A percentile compares a stretch with the other conserved stretches of the same genome.
These are phyloP conservation scores for Colletotrichum abscissum DNA, from an alignment of 2,329 filamentous ascomycete genomes.

Conservation along the genomic window DNA sequence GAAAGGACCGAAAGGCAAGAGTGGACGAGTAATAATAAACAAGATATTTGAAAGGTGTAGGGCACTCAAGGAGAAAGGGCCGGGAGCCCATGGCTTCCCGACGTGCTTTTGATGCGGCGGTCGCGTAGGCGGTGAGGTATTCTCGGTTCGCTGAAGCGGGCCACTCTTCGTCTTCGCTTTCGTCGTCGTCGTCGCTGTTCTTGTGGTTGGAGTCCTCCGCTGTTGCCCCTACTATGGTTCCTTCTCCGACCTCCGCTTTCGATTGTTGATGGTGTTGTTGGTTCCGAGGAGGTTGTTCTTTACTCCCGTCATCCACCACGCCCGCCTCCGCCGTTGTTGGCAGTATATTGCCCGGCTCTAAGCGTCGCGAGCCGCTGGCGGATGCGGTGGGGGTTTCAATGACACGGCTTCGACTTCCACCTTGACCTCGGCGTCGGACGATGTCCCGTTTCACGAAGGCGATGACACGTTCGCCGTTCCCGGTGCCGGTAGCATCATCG, in stretches of 20 bases:
- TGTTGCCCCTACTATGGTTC: no score
- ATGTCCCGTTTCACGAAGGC: conserved; percentile 35
- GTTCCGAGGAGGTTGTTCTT: neutral
- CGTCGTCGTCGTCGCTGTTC: neutral
- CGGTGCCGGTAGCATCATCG: neutral
- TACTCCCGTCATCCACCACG: neutral
- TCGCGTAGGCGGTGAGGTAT: conserved; percentile 46
- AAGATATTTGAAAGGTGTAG: neutral
- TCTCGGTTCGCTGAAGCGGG: conserved; percentile 43
- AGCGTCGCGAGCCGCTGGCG: conserved; percentile 15
- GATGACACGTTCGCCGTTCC: neutral
- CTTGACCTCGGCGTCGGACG: conserved; percentile 2
- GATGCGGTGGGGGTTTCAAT: neutral
- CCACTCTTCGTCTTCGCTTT: conserved; percentile 41
- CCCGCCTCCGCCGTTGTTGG: neutral
- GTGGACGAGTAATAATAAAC: neutral
- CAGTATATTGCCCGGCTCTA: neutral
- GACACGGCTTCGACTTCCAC: neutral
- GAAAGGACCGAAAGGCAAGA: conserved; percentile 6
- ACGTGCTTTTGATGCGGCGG: conserved; percentile 46
- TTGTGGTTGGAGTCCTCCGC: neutral
- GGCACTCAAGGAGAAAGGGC: conserved; percentile 51
- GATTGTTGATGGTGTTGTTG: neutral
- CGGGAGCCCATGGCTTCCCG: conserved; percentile 42
- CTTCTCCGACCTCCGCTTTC: neutral